Evolutionary conservation across 768 basidiomycete species (phyloP).

Genomic region (Leucosporidium scottii): DNA sequence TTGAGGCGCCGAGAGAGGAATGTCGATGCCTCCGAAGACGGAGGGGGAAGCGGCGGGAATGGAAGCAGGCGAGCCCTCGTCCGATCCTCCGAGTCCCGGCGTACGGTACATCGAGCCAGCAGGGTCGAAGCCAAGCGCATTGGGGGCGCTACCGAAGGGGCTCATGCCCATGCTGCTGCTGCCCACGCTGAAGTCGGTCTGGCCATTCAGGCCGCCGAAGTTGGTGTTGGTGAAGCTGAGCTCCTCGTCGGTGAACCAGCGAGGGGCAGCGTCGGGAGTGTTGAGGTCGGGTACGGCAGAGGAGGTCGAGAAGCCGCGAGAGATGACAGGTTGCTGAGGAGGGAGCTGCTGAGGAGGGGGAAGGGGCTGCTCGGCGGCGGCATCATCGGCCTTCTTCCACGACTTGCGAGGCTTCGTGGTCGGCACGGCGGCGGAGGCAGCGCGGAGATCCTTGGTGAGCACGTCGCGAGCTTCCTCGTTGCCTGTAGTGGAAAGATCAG

Average conservation of each 20-base stretch:
- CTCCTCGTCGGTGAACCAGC: constrained; percentile 20
- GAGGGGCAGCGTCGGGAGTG: background rate
- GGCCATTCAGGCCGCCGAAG: background rate
- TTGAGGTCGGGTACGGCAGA: background rate
- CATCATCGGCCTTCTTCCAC: constrained; percentile 16
- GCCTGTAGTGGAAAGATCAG: background rate
- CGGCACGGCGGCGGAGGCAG: constrained; percentile 13
- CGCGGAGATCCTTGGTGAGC: constrained; percentile 70
- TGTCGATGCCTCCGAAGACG: background rate
- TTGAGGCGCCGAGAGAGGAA: background rate
- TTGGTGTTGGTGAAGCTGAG: background rate
- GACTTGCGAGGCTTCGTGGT: constrained; percentile 17
- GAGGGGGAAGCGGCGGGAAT: background rate
- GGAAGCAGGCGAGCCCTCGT: constrained; percentile 7
- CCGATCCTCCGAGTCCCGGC: background rate
- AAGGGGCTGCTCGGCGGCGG: background rate
- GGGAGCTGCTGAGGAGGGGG: background rate
- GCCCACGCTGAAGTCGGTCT: background rate
- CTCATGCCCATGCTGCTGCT: background rate
- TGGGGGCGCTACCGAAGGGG: background rate
- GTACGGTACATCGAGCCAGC: background rate
- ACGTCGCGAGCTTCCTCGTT: constrained; percentile 46
- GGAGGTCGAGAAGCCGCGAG: background rate
- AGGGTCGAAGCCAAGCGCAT: constrained; percentile 11
- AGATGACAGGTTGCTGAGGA: background rate